Evolutionary conservation across 257 asterid species (phyloP).

Genomic region (Nicotiana paniculata): DNA sequence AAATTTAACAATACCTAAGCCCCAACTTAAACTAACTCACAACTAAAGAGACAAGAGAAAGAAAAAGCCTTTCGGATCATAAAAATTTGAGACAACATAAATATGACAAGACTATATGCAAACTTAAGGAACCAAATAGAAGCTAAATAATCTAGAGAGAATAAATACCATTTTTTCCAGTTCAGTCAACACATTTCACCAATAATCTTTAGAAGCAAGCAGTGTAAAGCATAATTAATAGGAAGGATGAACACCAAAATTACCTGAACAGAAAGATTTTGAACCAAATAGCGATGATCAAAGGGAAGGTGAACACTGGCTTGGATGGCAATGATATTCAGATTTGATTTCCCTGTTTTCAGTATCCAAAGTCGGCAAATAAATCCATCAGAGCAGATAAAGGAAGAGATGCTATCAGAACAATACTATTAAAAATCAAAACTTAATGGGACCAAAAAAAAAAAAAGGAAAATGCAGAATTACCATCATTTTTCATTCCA

Average conservation of each 20-base stretch:
- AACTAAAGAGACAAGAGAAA: background rate
- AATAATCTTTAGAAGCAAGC: background rate
- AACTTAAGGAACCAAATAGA: background rate
- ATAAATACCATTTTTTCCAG: background rate
- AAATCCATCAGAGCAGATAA: constrained; percentile 1
- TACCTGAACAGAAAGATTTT: constrained; percentile 90
- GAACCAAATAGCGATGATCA: constrained; percentile 70
- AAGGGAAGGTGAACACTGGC: constrained; percentile 85
- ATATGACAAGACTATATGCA: background rate
- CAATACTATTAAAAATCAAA: background rate
- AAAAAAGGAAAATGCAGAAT: constrained; percentile 11
- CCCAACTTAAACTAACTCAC: background rate
- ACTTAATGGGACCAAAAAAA: background rate
- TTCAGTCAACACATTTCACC: background rate
- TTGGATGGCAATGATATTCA: constrained; percentile 72
- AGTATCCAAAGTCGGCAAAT: constrained; percentile 7
- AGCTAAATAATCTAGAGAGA: background rate
- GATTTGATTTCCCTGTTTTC: constrained; percentile 57
- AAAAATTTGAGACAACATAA: background rate
- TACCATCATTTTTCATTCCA: constrained; percentile 95
- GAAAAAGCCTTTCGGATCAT: background rate
- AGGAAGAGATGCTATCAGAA: background rate
- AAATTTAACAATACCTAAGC: background rate
- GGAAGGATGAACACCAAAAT: constrained; percentile 8
- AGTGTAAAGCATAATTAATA: background rate